Evolutionary conservation across 2,329 filamentous ascomycete genomes (phyloP), one percentile per base, ranked within the genome.

Genomic region (Cladobotryum protrusum): DNA sequence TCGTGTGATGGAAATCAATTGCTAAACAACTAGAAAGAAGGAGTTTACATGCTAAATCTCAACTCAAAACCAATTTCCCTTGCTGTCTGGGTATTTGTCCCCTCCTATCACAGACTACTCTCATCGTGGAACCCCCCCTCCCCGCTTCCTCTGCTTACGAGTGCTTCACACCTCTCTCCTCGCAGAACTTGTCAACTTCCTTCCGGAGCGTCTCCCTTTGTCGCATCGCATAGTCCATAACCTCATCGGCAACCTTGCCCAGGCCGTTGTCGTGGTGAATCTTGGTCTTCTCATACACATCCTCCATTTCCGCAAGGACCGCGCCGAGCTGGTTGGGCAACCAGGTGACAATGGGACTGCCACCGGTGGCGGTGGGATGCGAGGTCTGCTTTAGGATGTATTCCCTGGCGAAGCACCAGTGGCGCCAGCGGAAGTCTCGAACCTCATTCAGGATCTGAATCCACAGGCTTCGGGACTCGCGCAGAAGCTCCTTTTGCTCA

Each of bases 341-440:
- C 87, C 87, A 92, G 2, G 86, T 91, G 14, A 91, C 86, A 54
- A 92, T 91, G 3, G 87, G 87, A 57, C 83, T 88, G 15, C 87
- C 87, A 2, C 87, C 87, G 0, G 87, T 92, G 0, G 87, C 87
- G 2, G 85, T 89, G 1, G 87, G 86, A 63, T 92, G 86, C 15
- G 72, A 73, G 1, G 85, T 90, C 61, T 82, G 80, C 74, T 89
- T 89, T 55, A 92, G 76, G 59, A 92, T 91, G 63, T 92, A 92
- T 73, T 91, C 87, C 52, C 87, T 77, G 2, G 86, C 88, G 63
- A 92, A 92, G 65, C 86, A 88, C 87, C 87, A 92, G 67, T 92
- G 87, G 6, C 87, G 75, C 85, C 87, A 92, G 52, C 87, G 74
- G 72, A 92, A 92, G 64, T 89, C 86, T 49, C 87, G 80, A 8